phyloP scores from a whole-genome alignment of 139 green algal genomes.

The Tetraselmis striata region DNA sequence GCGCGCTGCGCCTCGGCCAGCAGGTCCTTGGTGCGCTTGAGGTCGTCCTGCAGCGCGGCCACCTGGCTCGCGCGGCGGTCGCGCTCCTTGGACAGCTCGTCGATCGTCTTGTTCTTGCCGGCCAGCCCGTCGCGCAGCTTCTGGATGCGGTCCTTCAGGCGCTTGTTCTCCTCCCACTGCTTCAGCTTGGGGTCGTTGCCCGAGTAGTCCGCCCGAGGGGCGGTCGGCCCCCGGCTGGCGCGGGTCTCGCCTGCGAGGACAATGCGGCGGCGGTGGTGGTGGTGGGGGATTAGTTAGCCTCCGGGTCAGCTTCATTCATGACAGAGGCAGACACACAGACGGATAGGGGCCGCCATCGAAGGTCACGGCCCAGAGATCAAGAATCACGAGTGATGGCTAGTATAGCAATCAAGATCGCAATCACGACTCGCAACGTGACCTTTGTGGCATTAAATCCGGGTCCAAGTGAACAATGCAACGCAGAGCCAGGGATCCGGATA shows the following conservation, averaged over 20 bases:
- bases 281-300: too few species aligned
- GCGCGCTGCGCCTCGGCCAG: conserved; percentile 14
- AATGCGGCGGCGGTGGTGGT: too few species aligned
- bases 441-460: too few species aligned
- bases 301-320: too few species aligned
- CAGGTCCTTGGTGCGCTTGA: conserved; percentile 33
- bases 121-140: conserved; percentile 38
- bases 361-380: too few species aligned
- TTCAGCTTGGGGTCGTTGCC: conserved; percentile 19
- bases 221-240: not conserved
- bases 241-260: not conserved
- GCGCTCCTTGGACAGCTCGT: conserved; percentile 30
- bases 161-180: conserved; percentile 70
- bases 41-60: conserved; percentile 23
- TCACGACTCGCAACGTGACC: too few species aligned
- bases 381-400: too few species aligned
- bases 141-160: conserved; percentile 58
- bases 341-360: too few species aligned
- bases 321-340: too few species aligned
- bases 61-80: conserved; percentile 20
- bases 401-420: too few species aligned
- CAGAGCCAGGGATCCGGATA: too few species aligned
- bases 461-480: too few species aligned
- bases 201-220: not conserved
- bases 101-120: conserved; percentile 39